Evolutionary conservation across 75 land plant species (phyloP), one percentile per base, ranked within the genome.

Genomic region (Picea sitchensis): DNA sequence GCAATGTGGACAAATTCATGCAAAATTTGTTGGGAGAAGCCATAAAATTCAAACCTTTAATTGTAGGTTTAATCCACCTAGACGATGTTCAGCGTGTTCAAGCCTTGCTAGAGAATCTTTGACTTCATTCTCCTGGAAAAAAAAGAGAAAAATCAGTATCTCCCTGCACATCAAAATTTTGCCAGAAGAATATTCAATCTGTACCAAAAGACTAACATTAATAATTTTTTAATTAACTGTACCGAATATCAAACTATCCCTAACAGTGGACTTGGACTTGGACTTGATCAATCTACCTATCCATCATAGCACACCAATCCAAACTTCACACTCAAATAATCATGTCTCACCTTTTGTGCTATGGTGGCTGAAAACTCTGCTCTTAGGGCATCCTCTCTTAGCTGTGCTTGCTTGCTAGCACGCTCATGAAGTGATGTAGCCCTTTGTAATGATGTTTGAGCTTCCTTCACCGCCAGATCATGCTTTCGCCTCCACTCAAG

Each of bases 401-500:
- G 77, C 69, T 90, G 96, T 20, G 85, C 79, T 68, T 95, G 88
- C 85, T 90, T 87, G 72, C 74, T 87, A 60, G 90, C 63, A 12
- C 91, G 95, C 63, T 97, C 98, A 73, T 89, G 91, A 21, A 90
- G 81, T 44, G 80, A 62, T 26, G 90, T 87, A 20, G 92, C 92
- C 69, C 85, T 92, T 74, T 92, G 91, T 5, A 88, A 83, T 26
- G 96, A 87, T 65, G 84, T 64, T 80, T 87, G 92, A 17, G 92
- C 79, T 75, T 95, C 96, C 75, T 79, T 81, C 59, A 88, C 82
- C 54, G 95, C 91, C 61, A 87, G 15, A 9, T 93, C 98, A 82
- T 85, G 90, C 56, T 92, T 97, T 57, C 96, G 78, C 78, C 86
- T 93, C 99, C 98, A 97, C 77, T 97, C 99, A 26, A 82, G 84